phyloP scores from a whole-genome alignment of 2,329 filamentous ascomycete genomes.

The Metarhizium brunneum region DNA sequence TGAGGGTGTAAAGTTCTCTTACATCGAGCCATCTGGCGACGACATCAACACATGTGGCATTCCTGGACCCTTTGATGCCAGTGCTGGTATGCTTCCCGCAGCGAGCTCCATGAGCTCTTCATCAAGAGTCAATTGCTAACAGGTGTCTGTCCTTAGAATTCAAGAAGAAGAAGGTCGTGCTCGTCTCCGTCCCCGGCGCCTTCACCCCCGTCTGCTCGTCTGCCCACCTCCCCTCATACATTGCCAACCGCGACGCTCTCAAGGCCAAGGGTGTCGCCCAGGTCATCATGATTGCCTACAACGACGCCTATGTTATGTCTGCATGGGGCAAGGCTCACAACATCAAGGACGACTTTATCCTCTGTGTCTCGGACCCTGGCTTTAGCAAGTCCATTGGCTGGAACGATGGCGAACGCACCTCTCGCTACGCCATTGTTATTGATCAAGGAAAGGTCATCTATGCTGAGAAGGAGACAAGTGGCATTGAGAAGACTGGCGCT shows the following conservation, averaged over 20 bases:
- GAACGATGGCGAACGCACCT: constrained; percentile 64
- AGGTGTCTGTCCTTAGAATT: constrained; percentile 30
- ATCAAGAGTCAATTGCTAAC: constrained; percentile 1
- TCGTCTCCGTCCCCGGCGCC: constrained; percentile 55
- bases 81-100: constrained; percentile 47
- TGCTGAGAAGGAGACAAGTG: constrained; percentile 59
- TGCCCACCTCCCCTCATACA: constrained; percentile 72
- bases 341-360: constrained; percentile 57
- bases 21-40: constrained; percentile 68
- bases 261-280: constrained; percentile 75
- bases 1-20: constrained; percentile 70
- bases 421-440: constrained; percentile 70
- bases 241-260: constrained; percentile 60
- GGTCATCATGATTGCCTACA: constrained; percentile 72
- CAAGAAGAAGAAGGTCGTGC: constrained; percentile 45
- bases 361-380: constrained; percentile 67
- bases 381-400: constrained; percentile 76
- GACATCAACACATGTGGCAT: constrained; percentile 69
- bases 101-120: background rate
- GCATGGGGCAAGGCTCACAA: constrained; percentile 86
- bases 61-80: constrained; percentile 69
- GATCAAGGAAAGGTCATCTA: constrained; percentile 79
- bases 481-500: constrained; percentile 40
- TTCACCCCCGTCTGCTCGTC: constrained; percentile 84
- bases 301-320: constrained; percentile 81